Evolutionary conservation across 768 basidiomycete species (phyloP), one percentile per base, ranked within the genome.

Genomic region (Pholiota microspora): DNA sequence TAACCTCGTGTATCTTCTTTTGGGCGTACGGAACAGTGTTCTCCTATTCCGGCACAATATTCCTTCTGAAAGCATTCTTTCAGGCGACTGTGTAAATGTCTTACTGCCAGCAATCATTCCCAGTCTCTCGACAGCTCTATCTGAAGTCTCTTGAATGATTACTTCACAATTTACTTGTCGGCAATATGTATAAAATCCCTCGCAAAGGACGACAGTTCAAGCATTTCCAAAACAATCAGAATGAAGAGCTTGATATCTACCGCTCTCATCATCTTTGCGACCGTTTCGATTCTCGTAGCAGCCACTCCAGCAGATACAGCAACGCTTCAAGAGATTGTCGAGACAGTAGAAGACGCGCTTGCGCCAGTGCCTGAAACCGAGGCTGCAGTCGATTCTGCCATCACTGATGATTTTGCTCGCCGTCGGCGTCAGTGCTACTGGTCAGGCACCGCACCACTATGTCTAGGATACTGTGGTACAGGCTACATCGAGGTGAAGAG

Each of bases 401-500:
- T 13, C 7, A 29, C 16, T 12, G 13, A 16, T 10, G 16, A 28
- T 15, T 1, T 31, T 5, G 46, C 9, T 6, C 29, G 29, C 25
- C 27, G n/a, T n/a, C n/a, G n/a, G 3, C 46, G 18, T n/a, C 29
- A 50, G 2, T 56, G 55, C 18, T 52, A 56, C 36, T 56, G 55
- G 55, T 44, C 44, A 5, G 55, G 55, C 15, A 56, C 45, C 8
- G 55, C 50, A 10, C 55, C 50, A 15, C 34, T 46, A 5, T 56
- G 55, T n/a, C 44, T 47, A 3, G 45, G 45, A 13, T 52, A 45
- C 50, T 47, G 51, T 12, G 45, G 45, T 1, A 7, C 24, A 16
- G 21, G 32, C 6, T 56, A 56, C 31, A 7, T 16, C 6, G 44
- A 51, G 12, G 13, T 1, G 0, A 18, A 38, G 45, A 46, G 27